These are phyloP conservation scores for Cytospora schulzeri DNA, from an alignment of 2,329 filamentous ascomycete genomes.

Conservation along the genomic window DNA sequence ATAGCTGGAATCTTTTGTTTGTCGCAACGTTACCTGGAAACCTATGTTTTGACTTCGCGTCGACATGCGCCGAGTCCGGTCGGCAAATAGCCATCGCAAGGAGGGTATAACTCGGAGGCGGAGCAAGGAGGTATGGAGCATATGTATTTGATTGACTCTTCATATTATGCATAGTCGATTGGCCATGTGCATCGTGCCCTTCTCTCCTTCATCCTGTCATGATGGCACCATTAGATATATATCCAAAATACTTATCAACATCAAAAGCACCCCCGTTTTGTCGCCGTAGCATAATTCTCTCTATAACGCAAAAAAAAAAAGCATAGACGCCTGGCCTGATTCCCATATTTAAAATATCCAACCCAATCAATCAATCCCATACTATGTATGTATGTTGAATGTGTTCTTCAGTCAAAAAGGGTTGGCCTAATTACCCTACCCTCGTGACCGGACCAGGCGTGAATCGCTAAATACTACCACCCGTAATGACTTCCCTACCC, in stretches of 20 bases:
- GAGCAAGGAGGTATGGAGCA: too few relatives aligned
- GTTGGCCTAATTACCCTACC: too few relatives aligned
- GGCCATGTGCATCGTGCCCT: background rate
- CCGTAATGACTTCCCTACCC: constrained; percentile 64
- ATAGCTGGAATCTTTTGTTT: constrained; percentile 5
- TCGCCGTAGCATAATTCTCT: constrained; percentile 24
- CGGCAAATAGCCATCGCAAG: background rate
- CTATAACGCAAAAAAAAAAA: constrained; percentile 5
- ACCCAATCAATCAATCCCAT: background rate
- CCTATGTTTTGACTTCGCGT: background rate
- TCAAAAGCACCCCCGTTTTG: constrained; percentile 1
- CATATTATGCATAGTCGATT: background rate
- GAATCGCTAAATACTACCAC: constrained; percentile 47
- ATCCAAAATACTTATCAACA: background rate
- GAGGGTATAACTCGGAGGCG: background rate
- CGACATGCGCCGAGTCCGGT: background rate
- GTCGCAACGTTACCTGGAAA: constrained; percentile 13
- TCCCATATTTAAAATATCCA: constrained; percentile 6
- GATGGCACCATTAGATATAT: constrained; percentile 4
- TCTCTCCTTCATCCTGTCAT: background rate
- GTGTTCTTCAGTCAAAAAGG: too few relatives aligned
- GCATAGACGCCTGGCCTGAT: constrained; percentile 5
- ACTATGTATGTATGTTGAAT: too few relatives aligned
- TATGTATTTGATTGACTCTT: background rate
- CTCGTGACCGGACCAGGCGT: too few relatives aligned